phyloP scores from a whole-genome alignment of 345 rosid genomes.

The Mercurialis annua region DNA sequence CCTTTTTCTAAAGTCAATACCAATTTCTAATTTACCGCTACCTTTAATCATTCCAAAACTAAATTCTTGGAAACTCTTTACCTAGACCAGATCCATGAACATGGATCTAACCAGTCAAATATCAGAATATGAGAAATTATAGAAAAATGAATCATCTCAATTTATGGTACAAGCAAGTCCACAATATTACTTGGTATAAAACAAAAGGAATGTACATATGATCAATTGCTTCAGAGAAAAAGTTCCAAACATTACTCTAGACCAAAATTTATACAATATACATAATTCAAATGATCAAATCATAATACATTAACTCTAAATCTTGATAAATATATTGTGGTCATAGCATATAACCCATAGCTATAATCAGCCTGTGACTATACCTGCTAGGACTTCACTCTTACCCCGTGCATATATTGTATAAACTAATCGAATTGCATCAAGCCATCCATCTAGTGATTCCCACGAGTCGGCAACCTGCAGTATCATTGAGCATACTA shows the following conservation, averaged over 20 bases:
- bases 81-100: too few species aligned
- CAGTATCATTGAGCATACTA: slow-evolving; percentile 13
- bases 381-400: slow-evolving; percentile 83
- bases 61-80: too few species aligned
- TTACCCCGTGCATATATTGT: slow-evolving; percentile 90
- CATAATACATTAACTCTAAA: slow-evolving; percentile 17
- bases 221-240: slow-evolving; percentile 6
- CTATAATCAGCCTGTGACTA: slow-evolving; percentile 60
- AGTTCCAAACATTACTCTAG: neutral
- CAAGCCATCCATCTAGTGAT: slow-evolving; percentile 92
- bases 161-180: neutral
- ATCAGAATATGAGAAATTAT: too few species aligned
- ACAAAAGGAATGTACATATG: slow-evolving; percentile 1
- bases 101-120: too few species aligned
- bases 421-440: slow-evolving; percentile 85
- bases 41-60: too few species aligned
- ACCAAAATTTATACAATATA: slow-evolving; percentile 26
- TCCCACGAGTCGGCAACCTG: slow-evolving; percentile 99
- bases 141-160: too few species aligned
- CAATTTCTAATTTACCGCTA: too few species aligned
- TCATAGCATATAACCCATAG: slow-evolving; percentile 4
- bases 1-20: too few species aligned
- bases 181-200: neutral
- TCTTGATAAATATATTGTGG: neutral
- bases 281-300: slow-evolving; percentile 16